Base-by-base conservation (phyloP, 1,284 basidiomycete species). In the Wolfiporia cocos region DNA sequence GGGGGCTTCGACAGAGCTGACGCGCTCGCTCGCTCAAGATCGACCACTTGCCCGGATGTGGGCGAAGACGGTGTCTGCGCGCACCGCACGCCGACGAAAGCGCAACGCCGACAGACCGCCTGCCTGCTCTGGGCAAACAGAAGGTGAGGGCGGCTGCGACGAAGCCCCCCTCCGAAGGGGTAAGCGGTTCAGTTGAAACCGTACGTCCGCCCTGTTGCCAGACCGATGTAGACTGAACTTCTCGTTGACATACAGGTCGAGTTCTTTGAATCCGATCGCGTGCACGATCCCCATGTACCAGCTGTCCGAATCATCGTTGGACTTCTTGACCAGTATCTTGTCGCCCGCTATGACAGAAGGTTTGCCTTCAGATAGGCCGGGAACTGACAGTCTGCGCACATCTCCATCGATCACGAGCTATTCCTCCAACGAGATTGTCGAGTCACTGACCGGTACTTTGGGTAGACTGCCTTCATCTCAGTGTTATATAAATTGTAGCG, bases 141-240 rank as follows among this genome's bases (percentile, higher is more conserved):
- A n/a, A n/a, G n/a, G n/a, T n/a, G n/a, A n/a, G n/a, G n/a, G n/a
- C n/a, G n/a, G n/a, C n/a, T n/a, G n/a, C n/a, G n/a, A n/a, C n/a
- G 73, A 47, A 81, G 76, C 51, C 79, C 76, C 56, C 3, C 79
- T 61, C 7, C 70, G 66, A 5, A 74, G 44, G 0, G 76, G 69
- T 34, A 66, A 64, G 1, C 78, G 69, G 42, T 76, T 78, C 14
- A 78, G 52, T 50, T 71, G 72, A 58, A 81, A 82, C n/a, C 69
- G 67, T 5, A 78, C 67, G 36, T 70, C 63, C 51, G 69, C 76
- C 1, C 47, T 54, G n/a, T 61, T 61, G 7, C 23, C 4, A 14
- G 18, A 1, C 5, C 11, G 3, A 4, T 23, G 19, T 5, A 0
- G 56, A 55, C 5, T 43, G 55, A 83, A 82, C 0, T 67, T 67